Base-by-base conservation (phyloP, 2,329 filamentous ascomycete species). In the Clarireedia paspali region DNA sequence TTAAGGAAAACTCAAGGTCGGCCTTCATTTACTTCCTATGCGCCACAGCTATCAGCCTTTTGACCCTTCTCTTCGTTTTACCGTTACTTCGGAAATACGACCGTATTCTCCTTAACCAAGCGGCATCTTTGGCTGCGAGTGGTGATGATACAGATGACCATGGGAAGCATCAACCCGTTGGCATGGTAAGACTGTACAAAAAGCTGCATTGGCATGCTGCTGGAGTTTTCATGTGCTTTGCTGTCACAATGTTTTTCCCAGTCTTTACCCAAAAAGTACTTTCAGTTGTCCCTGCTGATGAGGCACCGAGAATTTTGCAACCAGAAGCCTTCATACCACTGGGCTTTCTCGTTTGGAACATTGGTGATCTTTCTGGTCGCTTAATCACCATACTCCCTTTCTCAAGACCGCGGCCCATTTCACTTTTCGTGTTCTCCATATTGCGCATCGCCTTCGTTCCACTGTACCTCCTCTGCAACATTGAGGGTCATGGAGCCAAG, bases 1-100 rank as follows among this genome's bases (percentile, higher is more conserved):
- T 70, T 59, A 67, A 72, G 51, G 69, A 74, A 30, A 73, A 75
- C 42, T 82, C 82, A 58, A 85, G 78, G 12, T 88, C 91, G 1
- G 94, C 92, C 1, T 91, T 96, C 64, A 79, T 87, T 55, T 97
- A 96, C 75, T 99, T 99, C 71, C 75, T 95, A 55, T 92, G 91
- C 0, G 92, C 94, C 0, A 90, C 91, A 0, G 73, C 75, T 38
- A 83, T 99, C 57, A 95, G 89, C 2, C 70, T 83, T 12, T 59
- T 80, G 6, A 84, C 91, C 0, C 73, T 96, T 2, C 61, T 86
- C 6, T 85, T 88, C 9, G 92, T 96, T 70, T 69, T 88, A 46
- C 85, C 88, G 50, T 81, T 97, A 9, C 74, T 88, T 12, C 78
- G 78, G 5, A 79, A 83, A 1, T 79, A 85, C 67, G 75, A 77